A percentile compares a stretch with the other conserved stretches of the same genome.
These are phyloP conservation scores for Macrocybe sp. DNA, from an alignment of 1,284 basidiomycete species.

Conservation along the genomic window DNA sequence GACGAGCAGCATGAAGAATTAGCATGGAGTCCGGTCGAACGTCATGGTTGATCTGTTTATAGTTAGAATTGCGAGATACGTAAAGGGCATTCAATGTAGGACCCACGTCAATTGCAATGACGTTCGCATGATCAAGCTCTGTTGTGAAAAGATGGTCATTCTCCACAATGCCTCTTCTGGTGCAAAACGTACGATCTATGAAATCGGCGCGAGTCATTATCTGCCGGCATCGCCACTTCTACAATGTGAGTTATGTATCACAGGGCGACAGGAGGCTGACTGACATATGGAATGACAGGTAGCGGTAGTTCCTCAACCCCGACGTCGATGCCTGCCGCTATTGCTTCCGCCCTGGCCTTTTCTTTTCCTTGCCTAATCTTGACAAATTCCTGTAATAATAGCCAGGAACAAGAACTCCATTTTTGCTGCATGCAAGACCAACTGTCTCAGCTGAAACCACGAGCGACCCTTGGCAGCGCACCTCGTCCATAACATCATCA, in stretches of 20 bases:
- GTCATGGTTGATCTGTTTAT: constrained; percentile 59
- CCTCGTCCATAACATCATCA: constrained; percentile 85
- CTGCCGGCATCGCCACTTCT: constrained; percentile 58
- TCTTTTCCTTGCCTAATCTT: constrained; percentile 49
- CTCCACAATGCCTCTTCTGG: constrained; percentile 1
- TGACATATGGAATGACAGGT: constrained; percentile 59
- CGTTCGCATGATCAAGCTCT: constrained; percentile 64
- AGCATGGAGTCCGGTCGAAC: constrained; percentile 78
- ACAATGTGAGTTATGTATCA: constrained; percentile 9
- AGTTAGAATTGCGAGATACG: background rate
- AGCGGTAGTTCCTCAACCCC: constrained; percentile 42
- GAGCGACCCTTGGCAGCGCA: constrained; percentile 18
- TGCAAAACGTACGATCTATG: constrained; percentile 49
- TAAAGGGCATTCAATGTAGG: constrained; percentile 2
- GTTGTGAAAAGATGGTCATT: constrained; percentile 10
- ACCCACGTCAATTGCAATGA: constrained; percentile 75
- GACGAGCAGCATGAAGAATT: constrained; percentile 62
- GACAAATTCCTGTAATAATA: constrained; percentile 68
- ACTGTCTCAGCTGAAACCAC: constrained; percentile 1
- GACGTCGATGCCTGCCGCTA: constrained; percentile 32
- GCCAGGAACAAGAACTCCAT: constrained; percentile 79
- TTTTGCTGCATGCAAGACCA: constrained; percentile 49
- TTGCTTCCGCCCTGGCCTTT: constrained; percentile 32
- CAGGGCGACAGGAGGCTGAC: constrained; percentile 14
- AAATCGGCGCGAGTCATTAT: constrained; percentile 85